These are phyloP conservation scores for Pythium rhizo-oryzae DNA, from an alignment of 352 stramenopile species.

Conservation along the genomic window DNA sequence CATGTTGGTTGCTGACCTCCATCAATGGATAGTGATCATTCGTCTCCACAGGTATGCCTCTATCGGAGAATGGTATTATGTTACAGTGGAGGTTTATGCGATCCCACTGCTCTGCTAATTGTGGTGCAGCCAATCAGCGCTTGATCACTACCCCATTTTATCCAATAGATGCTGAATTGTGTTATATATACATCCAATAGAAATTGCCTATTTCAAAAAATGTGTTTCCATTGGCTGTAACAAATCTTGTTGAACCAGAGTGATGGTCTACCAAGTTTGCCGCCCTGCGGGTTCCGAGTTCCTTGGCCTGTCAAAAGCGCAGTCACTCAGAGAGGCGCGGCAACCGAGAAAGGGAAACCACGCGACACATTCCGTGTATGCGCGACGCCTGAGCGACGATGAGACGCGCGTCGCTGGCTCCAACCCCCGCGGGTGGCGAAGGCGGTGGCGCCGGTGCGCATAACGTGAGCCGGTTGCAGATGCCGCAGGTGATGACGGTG, in stretches of 20 bases:
- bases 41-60: neutral
- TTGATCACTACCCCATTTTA: neutral
- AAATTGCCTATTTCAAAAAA: conserved; percentile 8
- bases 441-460: neutral
- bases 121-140: conserved; percentile 11
- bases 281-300: too few relatives aligned
- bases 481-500: conserved; percentile 19
- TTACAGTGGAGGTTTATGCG: neutral
- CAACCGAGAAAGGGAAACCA: conserved; percentile 7
- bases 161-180: neutral
- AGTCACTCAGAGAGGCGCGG: conserved; percentile 8
- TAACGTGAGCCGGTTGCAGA: conserved; percentile 16
- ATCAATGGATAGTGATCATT: neutral
- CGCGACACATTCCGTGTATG: conserved; percentile 9
- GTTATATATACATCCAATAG: conserved; percentile 1
- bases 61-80: neutral
- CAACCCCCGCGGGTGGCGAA: conserved; percentile 1
- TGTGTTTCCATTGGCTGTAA: conserved; percentile 15
- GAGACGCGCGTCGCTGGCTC: conserved; percentile 20
- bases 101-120: neutral
- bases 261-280: conserved; percentile 28
- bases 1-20: neutral
- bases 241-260: conserved; percentile 26
- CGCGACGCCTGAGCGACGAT: neutral
- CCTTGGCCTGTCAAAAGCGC: conserved; percentile 5